Conservation (phyloP, 345 rosid genomes). For the Theobroma cacao region DNA sequence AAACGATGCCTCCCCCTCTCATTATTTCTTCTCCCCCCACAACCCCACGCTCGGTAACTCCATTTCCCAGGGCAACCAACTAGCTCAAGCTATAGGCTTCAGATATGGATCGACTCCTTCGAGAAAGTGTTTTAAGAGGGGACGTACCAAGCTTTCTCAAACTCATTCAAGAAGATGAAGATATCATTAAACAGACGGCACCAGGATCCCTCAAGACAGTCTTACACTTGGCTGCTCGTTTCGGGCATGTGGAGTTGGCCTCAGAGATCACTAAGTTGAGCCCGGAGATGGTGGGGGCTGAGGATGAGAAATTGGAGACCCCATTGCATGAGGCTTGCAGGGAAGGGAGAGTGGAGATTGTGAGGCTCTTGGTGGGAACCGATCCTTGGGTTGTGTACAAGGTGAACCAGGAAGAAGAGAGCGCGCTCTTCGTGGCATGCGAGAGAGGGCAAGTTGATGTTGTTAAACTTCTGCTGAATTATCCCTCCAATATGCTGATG, state of each 20-base stretch:
- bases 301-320: conserved; percentile 39
- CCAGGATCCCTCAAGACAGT: conserved; percentile 26
- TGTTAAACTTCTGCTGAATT: conserved; percentile 20
- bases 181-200: conserved; percentile 8
- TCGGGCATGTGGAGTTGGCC: conserved; percentile 43
- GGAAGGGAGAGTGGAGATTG: conserved; percentile 37
- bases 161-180: conserved; percentile 20
- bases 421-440: conserved; percentile 28
- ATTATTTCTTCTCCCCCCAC: neutral
- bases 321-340: conserved; percentile 48
- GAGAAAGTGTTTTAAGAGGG: conserved; percentile 24
- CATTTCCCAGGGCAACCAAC: neutral
- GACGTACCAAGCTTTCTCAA: conserved; percentile 12
- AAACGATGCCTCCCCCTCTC: too few relatives aligned
- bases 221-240: conserved; percentile 40
- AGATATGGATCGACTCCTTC: conserved; percentile 32
- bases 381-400: conserved; percentile 25
- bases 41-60: neutral
- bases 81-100: neutral
- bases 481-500: conserved; percentile 26
- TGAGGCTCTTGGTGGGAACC: conserved; percentile 27
- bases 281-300: conserved; percentile 32
- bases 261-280: conserved; percentile 37
- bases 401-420: conserved; percentile 12
- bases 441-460: conserved; percentile 32